These are phyloP conservation scores for Sugiyamaella floridensis DNA, from an alignment of 805 yeast species.

Conservation along the genomic window DNA sequence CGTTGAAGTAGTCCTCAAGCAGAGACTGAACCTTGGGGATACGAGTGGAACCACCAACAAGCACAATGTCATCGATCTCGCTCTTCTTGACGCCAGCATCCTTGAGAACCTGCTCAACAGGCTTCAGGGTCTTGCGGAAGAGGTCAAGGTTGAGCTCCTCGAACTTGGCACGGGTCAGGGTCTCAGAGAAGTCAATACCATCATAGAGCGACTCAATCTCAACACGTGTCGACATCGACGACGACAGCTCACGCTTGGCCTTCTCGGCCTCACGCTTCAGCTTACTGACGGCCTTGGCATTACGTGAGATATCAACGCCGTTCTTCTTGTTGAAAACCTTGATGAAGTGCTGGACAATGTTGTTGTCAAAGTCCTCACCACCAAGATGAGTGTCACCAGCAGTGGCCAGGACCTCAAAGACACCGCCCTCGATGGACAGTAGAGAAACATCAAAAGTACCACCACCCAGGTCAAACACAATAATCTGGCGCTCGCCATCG, in stretches of 20 bases:
- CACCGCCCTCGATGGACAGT: constrained; percentile 83
- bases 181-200: constrained; percentile 92
- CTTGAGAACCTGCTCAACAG: constrained; percentile 91
- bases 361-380: constrained; percentile 93
- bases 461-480: constrained; percentile 94
- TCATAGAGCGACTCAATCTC: constrained; percentile 94
- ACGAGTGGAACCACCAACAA: constrained; percentile 99
- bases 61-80: constrained; percentile 88
- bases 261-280: constrained; percentile 96
- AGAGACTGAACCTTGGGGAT: constrained; percentile 97
- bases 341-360: constrained; percentile 80
- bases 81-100: constrained; percentile 84
- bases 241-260: constrained; percentile 93
- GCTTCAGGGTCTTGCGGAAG: constrained; percentile 90
- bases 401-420: constrained; percentile 86
- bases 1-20: constrained; percentile 82
- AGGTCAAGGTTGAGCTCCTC: constrained; percentile 92
- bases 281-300: constrained; percentile 83
- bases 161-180: constrained; percentile 94
- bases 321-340: constrained; percentile 87
- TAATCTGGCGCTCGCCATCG: constrained; percentile 78
- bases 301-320: constrained; percentile 71
- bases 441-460: constrained; percentile 94
- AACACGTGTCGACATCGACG: constrained; percentile 91
- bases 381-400: constrained; percentile 97